These are phyloP conservation scores for Artemisia princeps DNA, from an alignment of 140 eudicot species.

Conservation along the genomic window DNA sequence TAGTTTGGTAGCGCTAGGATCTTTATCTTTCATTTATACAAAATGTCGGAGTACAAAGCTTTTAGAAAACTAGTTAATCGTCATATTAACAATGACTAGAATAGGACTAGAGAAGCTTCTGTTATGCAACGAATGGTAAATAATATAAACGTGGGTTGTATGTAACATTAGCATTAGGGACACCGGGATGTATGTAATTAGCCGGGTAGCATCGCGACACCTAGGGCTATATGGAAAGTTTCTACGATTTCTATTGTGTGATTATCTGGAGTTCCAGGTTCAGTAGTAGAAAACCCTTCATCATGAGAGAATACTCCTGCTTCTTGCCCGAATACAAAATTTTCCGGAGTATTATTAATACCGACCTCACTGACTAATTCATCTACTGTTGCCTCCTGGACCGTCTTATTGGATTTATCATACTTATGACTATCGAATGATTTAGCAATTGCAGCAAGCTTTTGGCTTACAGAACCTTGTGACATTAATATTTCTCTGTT, in stretches of 20 bases:
- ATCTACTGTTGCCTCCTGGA: conserved; percentile 3
- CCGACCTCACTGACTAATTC: conserved; percentile 1
- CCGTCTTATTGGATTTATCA: conserved; percentile 24
- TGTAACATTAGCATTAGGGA: conserved; percentile 11
- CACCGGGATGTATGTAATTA: not conserved
- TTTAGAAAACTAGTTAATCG: not conserved
- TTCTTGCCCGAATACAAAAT: conserved; percentile 18
- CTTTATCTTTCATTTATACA: not conserved
- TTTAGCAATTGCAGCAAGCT: conserved; percentile 29
- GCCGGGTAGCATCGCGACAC: not conserved
- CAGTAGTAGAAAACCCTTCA: conserved; percentile 39
- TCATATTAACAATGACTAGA: not conserved
- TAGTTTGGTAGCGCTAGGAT: not conserved
- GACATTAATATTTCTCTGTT: conserved; percentile 30
- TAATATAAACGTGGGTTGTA: not conserved
- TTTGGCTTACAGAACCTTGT: conserved; percentile 26
- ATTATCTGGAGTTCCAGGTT: conserved; percentile 32
- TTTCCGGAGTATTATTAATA: conserved; percentile 5
- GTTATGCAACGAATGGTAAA: not conserved
- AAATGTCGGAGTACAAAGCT: not conserved
- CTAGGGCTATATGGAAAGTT: not conserved
- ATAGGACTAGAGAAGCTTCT: conserved; percentile 13
- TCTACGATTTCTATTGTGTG: conserved; percentile 12
- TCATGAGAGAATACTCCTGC: conserved; percentile 29
- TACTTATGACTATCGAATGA: conserved; percentile 24